Evolutionary conservation across 2,329 filamentous ascomycete genomes (phyloP), one percentile per base, ranked within the genome.

Genomic region (Colletotrichum lentis): DNA sequence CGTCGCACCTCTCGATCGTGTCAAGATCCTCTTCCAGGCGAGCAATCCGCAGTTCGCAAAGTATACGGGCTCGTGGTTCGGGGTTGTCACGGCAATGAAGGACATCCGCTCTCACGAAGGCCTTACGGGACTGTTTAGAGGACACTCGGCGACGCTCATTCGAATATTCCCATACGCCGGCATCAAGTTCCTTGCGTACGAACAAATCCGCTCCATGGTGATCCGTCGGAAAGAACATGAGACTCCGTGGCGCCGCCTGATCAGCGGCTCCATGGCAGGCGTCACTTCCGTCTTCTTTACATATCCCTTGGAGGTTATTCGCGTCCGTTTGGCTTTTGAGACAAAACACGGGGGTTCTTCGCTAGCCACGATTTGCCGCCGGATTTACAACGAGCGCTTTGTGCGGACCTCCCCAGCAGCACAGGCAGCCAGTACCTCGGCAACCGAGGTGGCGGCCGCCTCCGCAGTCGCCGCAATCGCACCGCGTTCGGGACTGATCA

Each of bases 21-120:
- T 99, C 75, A 99, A 99, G 81, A 99, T 99, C 76, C 91, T 99
- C 49, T 98, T 99, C 81, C 96, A 99, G 79, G 91, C 96, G 60
- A 93, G 91, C 75, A 97, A 96, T 75, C 96, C 96, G 3, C 91
- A 96, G 73, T 99, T 97, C 77, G 87, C 91, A 62, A 97, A 97
- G 80, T 99, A 98, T 77, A 89, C 93, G 1, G 92, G 94, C 47
- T 94, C 91, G 49, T 97, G 94, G 91, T 86, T 88, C 64, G 96
- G 96, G 56, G 89, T 97, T 22, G 86, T 88, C n/a, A 85, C 86
- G 20, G 94, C 96, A 31, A 91, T 98, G 79, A 86, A 87, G 72
- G 91, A 94, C 74, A 98, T 99, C 71, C 92, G 96, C 74, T 81
- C 79, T 27, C 83, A 88, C 53, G 91, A 96, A 70, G 96, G 96